These are phyloP conservation scores for Scedosporium apiospermum DNA, from an alignment of 2,329 filamentous ascomycete genomes.

Conservation along the genomic window DNA sequence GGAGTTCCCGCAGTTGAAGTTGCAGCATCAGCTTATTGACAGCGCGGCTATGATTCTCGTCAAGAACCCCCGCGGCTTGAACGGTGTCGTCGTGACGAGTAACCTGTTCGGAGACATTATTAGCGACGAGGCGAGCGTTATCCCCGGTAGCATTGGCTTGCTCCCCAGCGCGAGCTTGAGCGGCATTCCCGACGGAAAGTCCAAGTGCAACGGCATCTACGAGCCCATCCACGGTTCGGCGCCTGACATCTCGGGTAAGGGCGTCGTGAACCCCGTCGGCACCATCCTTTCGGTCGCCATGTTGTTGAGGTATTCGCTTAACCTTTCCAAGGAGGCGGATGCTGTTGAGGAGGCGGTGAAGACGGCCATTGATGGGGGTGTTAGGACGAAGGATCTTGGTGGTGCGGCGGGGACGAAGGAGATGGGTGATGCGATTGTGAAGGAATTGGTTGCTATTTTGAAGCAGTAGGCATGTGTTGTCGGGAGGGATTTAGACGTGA, in stretches of 20 bases:
- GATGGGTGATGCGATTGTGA: conserved; percentile 67
- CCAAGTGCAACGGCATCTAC: conserved; percentile 85
- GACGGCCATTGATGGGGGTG: conserved; percentile 66
- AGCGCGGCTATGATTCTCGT: conserved; percentile 96
- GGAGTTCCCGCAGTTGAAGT: conserved; percentile 79
- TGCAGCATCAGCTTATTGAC: conserved; percentile 88
- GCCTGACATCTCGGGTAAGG: conserved; percentile 86
- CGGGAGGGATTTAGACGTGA: not conserved
- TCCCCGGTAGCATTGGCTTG: conserved; percentile 81
- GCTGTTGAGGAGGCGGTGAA: conserved; percentile 75
- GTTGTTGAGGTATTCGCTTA: conserved; percentile 91
- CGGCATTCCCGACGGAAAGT: conserved; percentile 77
- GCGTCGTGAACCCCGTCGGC: conserved; percentile 75
- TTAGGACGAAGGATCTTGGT: conserved; percentile 77
- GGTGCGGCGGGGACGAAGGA: conserved; percentile 64
- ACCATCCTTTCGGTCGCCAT: conserved; percentile 88
- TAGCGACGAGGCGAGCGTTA: conserved; percentile 88
- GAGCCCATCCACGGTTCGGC: conserved; percentile 94
- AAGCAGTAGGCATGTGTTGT: conserved; percentile 20
- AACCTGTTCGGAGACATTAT: conserved; percentile 97
- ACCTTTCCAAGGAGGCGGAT: conserved; percentile 65
- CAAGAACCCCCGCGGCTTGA: conserved; percentile 80
- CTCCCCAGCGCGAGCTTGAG: conserved; percentile 81
- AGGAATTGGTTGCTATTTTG: conserved; percentile 61
- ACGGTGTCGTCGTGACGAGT: conserved; percentile 85